phyloP scores from a whole-genome alignment of 169 alveolate species.

The Plasmodium adleri region DNA sequence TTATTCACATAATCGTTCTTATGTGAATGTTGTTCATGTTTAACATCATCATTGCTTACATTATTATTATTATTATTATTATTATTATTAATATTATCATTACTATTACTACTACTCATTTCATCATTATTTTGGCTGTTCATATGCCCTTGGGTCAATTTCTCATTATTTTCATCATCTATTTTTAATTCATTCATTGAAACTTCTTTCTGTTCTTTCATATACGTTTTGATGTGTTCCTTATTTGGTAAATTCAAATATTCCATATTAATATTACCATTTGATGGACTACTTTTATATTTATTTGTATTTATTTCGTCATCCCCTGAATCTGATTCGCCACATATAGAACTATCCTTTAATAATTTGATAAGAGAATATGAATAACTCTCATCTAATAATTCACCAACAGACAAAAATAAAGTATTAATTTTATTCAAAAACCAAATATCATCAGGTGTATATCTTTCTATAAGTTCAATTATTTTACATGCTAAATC shows the following conservation, averaged over 20 bases:
- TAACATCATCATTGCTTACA: not conserved
- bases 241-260: conserved; percentile 31
- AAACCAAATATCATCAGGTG: conserved; percentile 75
- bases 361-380: conserved; percentile 61
- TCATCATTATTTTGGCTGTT: not conserved
- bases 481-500: conserved; percentile 72
- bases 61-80: not conserved
- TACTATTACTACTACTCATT: not conserved
- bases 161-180: not conserved
- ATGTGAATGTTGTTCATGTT: not conserved
- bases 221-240: not conserved
- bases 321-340: conserved; percentile 57
- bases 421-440: conserved; percentile 53
- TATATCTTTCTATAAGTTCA: conserved; percentile 66
- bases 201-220: conserved; percentile 3
- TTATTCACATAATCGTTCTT: not conserved
- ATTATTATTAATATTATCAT: not conserved
- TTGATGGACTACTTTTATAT: not conserved
- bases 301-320: conserved; percentile 21
- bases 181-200: not conserved
- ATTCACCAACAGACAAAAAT: conserved; percentile 73
- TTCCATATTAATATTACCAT: not conserved
- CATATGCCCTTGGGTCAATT: not conserved
- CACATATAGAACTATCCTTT: conserved; percentile 55
- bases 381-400: conserved; percentile 65